phyloP scores from a whole-genome alignment of 2,329 filamentous ascomycete species.

The Teratosphaeriaceae sp. region DNA sequence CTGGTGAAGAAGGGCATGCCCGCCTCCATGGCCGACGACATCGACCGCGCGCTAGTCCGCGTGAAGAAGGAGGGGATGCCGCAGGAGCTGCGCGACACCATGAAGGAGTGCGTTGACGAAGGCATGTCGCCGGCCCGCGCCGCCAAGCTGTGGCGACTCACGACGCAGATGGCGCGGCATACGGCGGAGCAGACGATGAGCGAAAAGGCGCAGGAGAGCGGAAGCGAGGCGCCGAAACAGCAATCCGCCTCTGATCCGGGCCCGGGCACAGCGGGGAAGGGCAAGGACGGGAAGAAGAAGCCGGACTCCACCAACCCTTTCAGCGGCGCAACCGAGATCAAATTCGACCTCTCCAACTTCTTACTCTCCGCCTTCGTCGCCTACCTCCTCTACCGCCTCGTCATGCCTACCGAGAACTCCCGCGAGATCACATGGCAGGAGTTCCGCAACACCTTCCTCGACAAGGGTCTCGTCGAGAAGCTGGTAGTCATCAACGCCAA shows the following conservation, averaged over 20 bases:
- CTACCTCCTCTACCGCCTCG: constrained; percentile 56
- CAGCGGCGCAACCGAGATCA: constrained; percentile 40
- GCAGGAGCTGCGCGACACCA: constrained; percentile 57
- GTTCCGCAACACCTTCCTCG: constrained; percentile 84
- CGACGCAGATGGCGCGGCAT: constrained; percentile 50
- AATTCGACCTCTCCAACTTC: constrained; percentile 50
- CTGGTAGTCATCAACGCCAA: constrained; percentile 72
- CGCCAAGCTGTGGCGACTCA: constrained; percentile 54
- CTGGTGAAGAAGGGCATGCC: constrained; percentile 55
- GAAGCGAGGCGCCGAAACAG: constrained; percentile 33
- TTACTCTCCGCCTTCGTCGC: constrained; percentile 53
- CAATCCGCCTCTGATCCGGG: constrained; percentile 40
- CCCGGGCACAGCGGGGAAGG: constrained; percentile 32
- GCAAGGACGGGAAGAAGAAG: constrained; percentile 33
- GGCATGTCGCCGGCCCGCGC: constrained; percentile 55
- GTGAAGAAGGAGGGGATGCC: constrained; percentile 66
- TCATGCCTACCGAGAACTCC: constrained; percentile 59
- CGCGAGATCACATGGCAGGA: constrained; percentile 97
- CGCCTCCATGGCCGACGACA: constrained; percentile 51
- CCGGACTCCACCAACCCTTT: constrained; percentile 32
- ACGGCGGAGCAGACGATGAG: constrained; percentile 33
- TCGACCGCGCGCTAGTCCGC: constrained; percentile 55
- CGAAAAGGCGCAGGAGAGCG: constrained; percentile 22
- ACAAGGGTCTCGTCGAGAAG: constrained; percentile 94
- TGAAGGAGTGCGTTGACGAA: constrained; percentile 48